These are phyloP conservation scores for Auricularia auricula-judae DNA, from an alignment of 768 basidiomycete species.

Conservation along the genomic window DNA sequence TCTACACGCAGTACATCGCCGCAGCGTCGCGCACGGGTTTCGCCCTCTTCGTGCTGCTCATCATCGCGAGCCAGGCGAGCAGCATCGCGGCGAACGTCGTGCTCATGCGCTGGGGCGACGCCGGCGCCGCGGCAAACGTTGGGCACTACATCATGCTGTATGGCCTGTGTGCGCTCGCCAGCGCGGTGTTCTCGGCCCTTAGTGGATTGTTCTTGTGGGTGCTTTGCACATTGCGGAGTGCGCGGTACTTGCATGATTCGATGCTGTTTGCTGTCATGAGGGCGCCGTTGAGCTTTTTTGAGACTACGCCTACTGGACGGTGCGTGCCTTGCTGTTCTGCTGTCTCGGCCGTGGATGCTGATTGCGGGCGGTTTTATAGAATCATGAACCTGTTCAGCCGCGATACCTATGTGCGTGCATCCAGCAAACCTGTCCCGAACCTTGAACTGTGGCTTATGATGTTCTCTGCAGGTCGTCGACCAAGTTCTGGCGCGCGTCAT, in stretches of 20 bases:
- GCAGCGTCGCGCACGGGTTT: constrained; percentile 73
- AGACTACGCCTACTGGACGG: constrained; percentile 79
- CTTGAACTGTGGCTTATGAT: neutral
- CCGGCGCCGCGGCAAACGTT: constrained; percentile 48
- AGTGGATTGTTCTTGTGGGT: constrained; percentile 65
- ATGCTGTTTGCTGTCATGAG: constrained; percentile 74
- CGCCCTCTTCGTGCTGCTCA: constrained; percentile 41
- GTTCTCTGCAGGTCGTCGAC: constrained; percentile 42
- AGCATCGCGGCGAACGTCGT: constrained; percentile 52
- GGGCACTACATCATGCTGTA: constrained; percentile 48
- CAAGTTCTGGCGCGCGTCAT: constrained; percentile 72
- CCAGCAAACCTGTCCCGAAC: neutral
- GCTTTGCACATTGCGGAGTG: constrained; percentile 62
- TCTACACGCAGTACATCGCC: constrained; percentile 68
- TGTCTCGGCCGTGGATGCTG: neutral
- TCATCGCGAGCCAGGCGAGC: constrained; percentile 43
- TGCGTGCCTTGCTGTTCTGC: constrained; percentile 17
- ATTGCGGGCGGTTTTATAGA: constrained; percentile 24
- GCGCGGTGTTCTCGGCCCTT: constrained; percentile 41
- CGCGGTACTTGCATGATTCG: constrained; percentile 68
- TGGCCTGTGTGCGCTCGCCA: constrained; percentile 53
- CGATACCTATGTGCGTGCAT: constrained; percentile 56
- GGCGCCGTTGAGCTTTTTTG: constrained; percentile 82
- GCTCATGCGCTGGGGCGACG: constrained; percentile 72
- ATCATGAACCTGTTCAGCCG: constrained; percentile 87